Evolutionary conservation across 495 filamentous ascomycete species (phyloP).

Genomic region (Parathielavia hyrcaniae): DNA sequence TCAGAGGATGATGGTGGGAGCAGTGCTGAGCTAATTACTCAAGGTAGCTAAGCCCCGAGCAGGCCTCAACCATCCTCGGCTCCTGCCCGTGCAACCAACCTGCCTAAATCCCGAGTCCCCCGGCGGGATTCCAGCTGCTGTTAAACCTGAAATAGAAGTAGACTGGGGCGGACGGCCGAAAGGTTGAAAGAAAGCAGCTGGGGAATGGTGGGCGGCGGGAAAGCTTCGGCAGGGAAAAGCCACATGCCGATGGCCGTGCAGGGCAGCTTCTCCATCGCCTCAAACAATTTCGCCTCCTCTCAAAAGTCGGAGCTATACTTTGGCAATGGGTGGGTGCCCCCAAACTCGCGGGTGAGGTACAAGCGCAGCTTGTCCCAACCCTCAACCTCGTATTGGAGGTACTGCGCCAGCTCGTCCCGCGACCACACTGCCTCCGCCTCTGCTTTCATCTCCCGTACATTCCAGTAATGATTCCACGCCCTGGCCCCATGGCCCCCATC

Average conservation of each 20-base stretch:
- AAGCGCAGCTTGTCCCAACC: no score
- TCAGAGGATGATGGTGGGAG: no score
- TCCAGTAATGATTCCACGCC: no score
- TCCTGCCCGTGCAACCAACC: neutral
- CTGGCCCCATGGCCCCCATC: neutral
- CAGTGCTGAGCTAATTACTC: neutral
- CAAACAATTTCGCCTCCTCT: neutral
- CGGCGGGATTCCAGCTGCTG: neutral
- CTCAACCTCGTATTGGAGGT: neutral
- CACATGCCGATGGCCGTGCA: slow-evolving; percentile 7
- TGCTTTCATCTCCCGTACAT: neutral
- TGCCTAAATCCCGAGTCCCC: neutral
- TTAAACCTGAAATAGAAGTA: slow-evolving; percentile 3
- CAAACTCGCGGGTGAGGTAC: no score
- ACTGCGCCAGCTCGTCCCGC: neutral
- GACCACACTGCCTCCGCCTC: neutral
- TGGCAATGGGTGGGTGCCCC: no score
- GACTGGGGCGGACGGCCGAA: slow-evolving; percentile 8
- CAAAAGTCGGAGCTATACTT: neutral
- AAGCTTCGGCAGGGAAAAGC: neutral
- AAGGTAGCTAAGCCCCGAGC: neutral
- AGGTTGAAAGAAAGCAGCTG: neutral
- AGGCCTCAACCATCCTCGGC: neutral
- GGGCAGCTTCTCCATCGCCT: neutral
- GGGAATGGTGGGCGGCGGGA: neutral